phyloP scores from a whole-genome alignment of 495 filamentous ascomycete species.

The Sordaria brevicollis region DNA sequence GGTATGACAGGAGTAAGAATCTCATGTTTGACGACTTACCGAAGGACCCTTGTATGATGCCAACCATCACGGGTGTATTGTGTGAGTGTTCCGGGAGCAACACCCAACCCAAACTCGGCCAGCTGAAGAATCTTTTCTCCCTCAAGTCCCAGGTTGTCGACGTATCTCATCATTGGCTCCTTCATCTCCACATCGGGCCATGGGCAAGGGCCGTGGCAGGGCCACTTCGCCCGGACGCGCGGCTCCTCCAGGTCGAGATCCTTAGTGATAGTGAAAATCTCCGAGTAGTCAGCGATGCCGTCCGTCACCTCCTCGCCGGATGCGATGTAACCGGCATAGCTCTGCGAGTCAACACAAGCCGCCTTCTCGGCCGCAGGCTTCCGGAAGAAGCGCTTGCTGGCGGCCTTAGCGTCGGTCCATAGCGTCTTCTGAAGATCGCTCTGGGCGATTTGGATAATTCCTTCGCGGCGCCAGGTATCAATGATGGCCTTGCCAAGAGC shows the following conservation, averaged over 20 bases:
- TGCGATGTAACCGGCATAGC: slow-evolving; percentile 37
- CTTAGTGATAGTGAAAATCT: slow-evolving; percentile 39
- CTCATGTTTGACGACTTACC: slow-evolving; percentile 10
- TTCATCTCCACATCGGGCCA: slow-evolving; percentile 32
- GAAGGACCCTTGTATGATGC: slow-evolving; percentile 35
- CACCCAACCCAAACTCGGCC: slow-evolving; percentile 25
- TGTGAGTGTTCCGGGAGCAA: slow-evolving; percentile 18
- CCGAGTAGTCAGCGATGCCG: slow-evolving; percentile 36
- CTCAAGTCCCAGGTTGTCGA: slow-evolving; percentile 17
- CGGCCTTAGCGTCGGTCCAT: slow-evolving; percentile 18
- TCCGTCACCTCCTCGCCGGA: slow-evolving; percentile 40
- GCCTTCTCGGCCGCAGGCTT: slow-evolving; percentile 23
- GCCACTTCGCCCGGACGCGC: slow-evolving; percentile 30
- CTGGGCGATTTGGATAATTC: slow-evolving; percentile 35
- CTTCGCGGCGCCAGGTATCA: slow-evolving; percentile 28
- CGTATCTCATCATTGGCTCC: slow-evolving; percentile 20
- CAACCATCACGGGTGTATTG: slow-evolving; percentile 32
- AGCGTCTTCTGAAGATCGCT: slow-evolving; percentile 10
- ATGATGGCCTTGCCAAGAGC: slow-evolving; percentile 27
- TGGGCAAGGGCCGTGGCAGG: slow-evolving; percentile 35
- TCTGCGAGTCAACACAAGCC: slow-evolving; percentile 32
- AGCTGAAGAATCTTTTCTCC: slow-evolving; percentile 32
- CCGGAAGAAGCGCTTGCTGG: slow-evolving; percentile 28
- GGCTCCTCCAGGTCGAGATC: slow-evolving; percentile 26
- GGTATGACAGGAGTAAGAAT: background rate